Percentiles rank a stretch among this genome's conserved stretches.
Evolutionary conservation across 176 grass and related monocot species (phyloP).

Genomic region (Echinochloa phyllopogon): DNA sequence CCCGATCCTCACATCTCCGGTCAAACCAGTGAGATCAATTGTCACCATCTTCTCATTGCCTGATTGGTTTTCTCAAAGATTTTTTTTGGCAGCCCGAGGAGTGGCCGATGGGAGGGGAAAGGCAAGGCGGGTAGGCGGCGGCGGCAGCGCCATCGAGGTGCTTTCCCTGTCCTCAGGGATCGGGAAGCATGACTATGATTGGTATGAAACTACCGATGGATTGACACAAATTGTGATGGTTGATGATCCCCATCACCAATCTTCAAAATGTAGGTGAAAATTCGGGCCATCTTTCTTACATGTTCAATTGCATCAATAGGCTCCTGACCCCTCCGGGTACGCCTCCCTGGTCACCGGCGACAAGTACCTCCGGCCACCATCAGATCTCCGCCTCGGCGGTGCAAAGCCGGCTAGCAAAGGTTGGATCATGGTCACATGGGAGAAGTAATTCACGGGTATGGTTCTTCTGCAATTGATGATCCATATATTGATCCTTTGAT

Average conservation of each 20-base stretch:
- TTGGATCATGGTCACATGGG: not conserved
- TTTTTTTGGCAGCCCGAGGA: not conserved
- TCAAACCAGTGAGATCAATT: slow-evolving; percentile 8
- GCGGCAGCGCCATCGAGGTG: not conserved
- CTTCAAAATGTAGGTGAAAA: not conserved
- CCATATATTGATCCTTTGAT: not conserved
- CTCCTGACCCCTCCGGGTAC: slow-evolving; percentile 39
- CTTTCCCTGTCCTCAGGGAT: not conserved
- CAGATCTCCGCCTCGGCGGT: not conserved
- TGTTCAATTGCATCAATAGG: not conserved
- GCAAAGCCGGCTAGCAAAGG: not conserved
- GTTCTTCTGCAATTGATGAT: not conserved
- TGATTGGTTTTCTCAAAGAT: not conserved
- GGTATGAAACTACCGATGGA: not conserved
- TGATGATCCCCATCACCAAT: not conserved
- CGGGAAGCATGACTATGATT: slow-evolving; percentile 47
- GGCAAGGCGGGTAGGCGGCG: not conserved
- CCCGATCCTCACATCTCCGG: slow-evolving; percentile 14
- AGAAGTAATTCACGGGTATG: slow-evolving; percentile 37
- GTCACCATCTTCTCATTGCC: not conserved
- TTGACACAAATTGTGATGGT: not conserved
- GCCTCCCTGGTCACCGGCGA: slow-evolving; percentile 26
- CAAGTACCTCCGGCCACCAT: not conserved
- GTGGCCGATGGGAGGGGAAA: not conserved
- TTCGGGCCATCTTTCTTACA: not conserved